phyloP scores from a whole-genome alignment of 2,329 filamentous ascomycete species.

The Pseudopithomyces maydicus region DNA sequence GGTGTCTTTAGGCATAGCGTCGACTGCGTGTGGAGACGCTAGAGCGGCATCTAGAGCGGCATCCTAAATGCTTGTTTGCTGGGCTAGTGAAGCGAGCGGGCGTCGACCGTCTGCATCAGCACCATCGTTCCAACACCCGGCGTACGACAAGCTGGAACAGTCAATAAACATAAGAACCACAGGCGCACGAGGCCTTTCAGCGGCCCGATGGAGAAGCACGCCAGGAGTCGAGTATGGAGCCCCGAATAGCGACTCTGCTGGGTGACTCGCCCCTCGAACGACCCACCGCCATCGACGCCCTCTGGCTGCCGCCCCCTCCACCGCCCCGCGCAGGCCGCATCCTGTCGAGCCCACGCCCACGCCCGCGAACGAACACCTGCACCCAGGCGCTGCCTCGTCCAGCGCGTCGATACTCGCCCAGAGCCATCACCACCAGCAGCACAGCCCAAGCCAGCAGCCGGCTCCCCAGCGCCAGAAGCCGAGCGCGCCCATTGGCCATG shows the following conservation, averaged over 20 bases:
- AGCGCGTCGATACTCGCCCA: conserved; percentile 5
- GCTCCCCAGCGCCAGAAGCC: conserved; percentile 21
- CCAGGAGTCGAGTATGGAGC: conserved; percentile 23
- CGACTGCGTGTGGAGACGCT: no score
- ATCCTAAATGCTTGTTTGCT: neutral
- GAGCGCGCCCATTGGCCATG: conserved; percentile 41
- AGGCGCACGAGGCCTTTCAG: neutral
- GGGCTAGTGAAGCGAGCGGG: no score
- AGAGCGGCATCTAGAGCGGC: no score
- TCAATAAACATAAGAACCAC: neutral
- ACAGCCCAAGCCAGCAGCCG: neutral
- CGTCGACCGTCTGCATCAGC: no score
- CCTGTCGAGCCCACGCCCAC: conserved; percentile 20
- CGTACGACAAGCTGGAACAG: neutral
- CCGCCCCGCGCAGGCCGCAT: conserved; percentile 13
- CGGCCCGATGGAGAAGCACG: conserved; percentile 2
- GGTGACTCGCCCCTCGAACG: conserved; percentile 23
- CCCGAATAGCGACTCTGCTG: conserved; percentile 34
- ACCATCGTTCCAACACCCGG: no score
- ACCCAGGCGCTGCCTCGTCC: conserved; percentile 9
- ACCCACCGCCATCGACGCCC: conserved; percentile 17
- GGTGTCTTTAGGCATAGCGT: no score
- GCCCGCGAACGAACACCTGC: conserved; percentile 14
- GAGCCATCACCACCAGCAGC: neutral
- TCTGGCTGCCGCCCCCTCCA: conserved; percentile 12